These are phyloP conservation scores for Tetrahymena thermophila DNA, from an alignment of 73 alveolate species.

Conservation along the genomic window DNA sequence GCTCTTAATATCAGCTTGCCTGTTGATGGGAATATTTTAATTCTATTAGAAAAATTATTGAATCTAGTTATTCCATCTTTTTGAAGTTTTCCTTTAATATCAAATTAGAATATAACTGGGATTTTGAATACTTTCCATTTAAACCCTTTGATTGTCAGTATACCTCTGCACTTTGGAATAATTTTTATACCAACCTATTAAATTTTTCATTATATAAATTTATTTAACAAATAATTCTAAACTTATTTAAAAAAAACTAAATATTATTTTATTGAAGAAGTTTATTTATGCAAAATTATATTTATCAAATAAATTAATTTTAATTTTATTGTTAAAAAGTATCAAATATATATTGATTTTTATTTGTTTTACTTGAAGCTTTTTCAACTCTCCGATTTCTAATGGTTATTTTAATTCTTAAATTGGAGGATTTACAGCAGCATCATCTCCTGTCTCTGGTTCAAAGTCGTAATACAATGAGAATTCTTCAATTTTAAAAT, in stretches of 20 bases:
- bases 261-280: no score
- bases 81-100: neutral
- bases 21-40: neutral
- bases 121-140: neutral
- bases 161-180: neutral
- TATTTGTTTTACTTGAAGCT: neutral
- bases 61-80: neutral
- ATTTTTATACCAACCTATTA: neutral
- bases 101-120: neutral
- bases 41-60: neutral
- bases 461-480: neutral
- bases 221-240: no score
- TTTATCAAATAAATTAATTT: no score
- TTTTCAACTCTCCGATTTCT: neutral
- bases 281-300: no score
- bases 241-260: no score
- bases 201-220: no score
- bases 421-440: neutral
- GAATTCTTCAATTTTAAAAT: neutral
- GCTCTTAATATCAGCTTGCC: neutral
- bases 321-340: no score
- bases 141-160: neutral
- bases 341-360: no score
- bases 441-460: neutral
- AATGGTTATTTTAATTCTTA: neutral